phyloP scores from a whole-genome alignment of 2,329 filamentous ascomycete species.

The Alternaria gaisen region DNA sequence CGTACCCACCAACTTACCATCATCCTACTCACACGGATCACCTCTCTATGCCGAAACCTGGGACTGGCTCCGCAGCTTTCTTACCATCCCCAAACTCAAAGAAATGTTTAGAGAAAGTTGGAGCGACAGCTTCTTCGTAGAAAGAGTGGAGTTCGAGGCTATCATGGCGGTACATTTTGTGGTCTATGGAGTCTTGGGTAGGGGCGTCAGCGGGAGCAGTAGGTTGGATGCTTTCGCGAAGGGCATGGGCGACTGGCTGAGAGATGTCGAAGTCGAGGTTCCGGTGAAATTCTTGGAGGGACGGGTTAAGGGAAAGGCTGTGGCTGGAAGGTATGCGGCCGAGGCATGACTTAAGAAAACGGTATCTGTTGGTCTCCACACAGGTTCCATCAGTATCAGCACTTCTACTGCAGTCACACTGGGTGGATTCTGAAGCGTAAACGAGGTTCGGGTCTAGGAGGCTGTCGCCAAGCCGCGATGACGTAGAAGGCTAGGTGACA shows the following conservation, averaged over 20 bases:
- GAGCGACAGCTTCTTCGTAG: slow-evolving; percentile 32
- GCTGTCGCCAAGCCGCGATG: slow-evolving; percentile 20
- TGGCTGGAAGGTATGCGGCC: slow-evolving; percentile 11
- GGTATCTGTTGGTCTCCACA: not conserved
- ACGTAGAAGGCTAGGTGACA: slow-evolving; percentile 13
- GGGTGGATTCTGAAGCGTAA: not conserved
- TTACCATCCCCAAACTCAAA: slow-evolving; percentile 39
- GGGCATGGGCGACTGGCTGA: slow-evolving; percentile 62
- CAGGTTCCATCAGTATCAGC: too few species aligned
- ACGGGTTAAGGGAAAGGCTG: slow-evolving; percentile 13
- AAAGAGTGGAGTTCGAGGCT: slow-evolving; percentile 44
- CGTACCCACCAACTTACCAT: slow-evolving; percentile 43
- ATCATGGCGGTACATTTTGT: slow-evolving; percentile 50
- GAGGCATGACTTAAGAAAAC: not conserved
- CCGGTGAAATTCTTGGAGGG: slow-evolving; percentile 45
- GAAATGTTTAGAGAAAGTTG: slow-evolving; percentile 40
- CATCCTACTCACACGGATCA: slow-evolving; percentile 31
- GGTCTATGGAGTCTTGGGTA: slow-evolving; percentile 49
- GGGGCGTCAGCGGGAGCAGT: slow-evolving; percentile 58
- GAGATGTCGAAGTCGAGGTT: slow-evolving; percentile 56
- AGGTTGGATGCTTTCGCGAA: slow-evolving; percentile 62
- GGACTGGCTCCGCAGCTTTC: slow-evolving; percentile 43
- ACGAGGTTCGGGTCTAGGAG: not conserved
- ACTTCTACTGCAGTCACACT: not conserved
- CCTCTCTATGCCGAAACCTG: slow-evolving; percentile 38